Evolutionary conservation across 2,329 filamentous ascomycete genomes (phyloP).

Genomic region (Periconia sp.): DNA sequence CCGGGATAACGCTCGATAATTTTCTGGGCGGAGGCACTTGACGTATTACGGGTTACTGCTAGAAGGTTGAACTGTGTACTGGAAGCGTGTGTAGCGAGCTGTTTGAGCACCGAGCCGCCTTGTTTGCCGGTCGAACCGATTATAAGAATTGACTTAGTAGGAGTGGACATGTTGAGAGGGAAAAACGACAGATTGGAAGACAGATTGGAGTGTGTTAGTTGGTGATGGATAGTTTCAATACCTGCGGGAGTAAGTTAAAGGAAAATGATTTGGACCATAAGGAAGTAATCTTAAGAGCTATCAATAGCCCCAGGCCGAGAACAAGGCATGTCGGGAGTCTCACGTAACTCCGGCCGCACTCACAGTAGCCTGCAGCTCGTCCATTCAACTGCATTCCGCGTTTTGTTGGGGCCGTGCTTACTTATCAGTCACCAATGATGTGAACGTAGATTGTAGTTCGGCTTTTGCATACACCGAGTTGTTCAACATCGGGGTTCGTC

Average conservation of each 20-base stretch:
- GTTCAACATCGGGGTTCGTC: background rate
- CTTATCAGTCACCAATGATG: background rate
- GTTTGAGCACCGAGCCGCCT: slow-evolving; percentile 48
- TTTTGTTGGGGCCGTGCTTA: background rate
- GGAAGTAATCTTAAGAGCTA: background rate
- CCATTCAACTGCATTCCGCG: background rate
- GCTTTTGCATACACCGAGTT: background rate
- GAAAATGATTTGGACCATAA: background rate
- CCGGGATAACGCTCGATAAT: slow-evolving; percentile 49
- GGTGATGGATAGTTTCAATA: background rate
- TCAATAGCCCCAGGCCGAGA: background rate
- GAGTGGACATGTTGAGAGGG: slow-evolving; percentile 21
- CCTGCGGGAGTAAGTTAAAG: background rate
- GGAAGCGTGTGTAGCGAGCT: slow-evolving; percentile 41
- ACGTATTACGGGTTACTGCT: slow-evolving; percentile 61
- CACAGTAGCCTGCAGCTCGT: background rate
- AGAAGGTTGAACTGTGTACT: slow-evolving; percentile 53
- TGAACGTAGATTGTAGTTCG: background rate
- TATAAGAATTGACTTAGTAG: slow-evolving; percentile 46
- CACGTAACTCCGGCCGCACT: background rate
- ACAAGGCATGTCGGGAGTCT: background rate
- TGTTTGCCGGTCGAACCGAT: slow-evolving; percentile 52
- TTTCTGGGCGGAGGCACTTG: slow-evolving; percentile 54
- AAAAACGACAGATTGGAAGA: background rate
- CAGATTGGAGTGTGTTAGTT: background rate